Evolutionary conservation across 2,329 filamentous ascomycete genomes (phyloP).

Genomic region (Trichoderma koningii): DNA sequence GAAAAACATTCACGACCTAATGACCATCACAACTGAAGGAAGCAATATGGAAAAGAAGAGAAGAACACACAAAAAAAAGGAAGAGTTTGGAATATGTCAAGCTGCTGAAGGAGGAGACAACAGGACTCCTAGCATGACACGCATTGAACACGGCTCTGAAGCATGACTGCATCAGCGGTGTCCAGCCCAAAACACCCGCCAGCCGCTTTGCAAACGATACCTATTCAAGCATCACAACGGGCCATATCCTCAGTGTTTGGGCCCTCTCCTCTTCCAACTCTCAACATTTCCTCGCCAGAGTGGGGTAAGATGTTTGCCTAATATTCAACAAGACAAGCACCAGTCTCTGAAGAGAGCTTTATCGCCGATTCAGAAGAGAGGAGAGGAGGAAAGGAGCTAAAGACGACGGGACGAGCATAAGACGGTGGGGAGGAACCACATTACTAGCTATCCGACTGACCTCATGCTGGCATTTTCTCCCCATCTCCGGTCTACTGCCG

Average conservation of each 20-base stretch:
- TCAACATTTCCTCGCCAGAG: background rate
- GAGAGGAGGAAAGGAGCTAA: background rate
- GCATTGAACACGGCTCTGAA: background rate
- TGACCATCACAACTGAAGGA: background rate
- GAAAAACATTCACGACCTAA: background rate
- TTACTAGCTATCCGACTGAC: background rate
- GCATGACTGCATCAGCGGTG: background rate
- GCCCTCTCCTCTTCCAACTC: background rate
- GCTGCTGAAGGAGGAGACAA: background rate
- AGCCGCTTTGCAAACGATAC: background rate
- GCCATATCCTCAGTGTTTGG: background rate
- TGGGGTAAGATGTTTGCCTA: background rate
- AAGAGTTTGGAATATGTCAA: background rate
- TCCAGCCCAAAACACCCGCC: background rate
- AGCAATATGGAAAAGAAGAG: background rate
- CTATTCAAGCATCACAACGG: background rate
- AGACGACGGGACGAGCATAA: background rate
- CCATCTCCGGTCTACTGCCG: background rate
- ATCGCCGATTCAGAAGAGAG: background rate
- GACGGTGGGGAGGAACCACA: constrained; percentile 9
- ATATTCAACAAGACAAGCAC: background rate
- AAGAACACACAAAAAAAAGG: background rate
- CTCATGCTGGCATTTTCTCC: background rate
- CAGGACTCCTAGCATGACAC: background rate
- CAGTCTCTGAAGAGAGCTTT: background rate